These are phyloP conservation scores for Xylaria arbuscula DNA, from an alignment of 2,329 filamentous ascomycete genomes.

Conservation along the genomic window DNA sequence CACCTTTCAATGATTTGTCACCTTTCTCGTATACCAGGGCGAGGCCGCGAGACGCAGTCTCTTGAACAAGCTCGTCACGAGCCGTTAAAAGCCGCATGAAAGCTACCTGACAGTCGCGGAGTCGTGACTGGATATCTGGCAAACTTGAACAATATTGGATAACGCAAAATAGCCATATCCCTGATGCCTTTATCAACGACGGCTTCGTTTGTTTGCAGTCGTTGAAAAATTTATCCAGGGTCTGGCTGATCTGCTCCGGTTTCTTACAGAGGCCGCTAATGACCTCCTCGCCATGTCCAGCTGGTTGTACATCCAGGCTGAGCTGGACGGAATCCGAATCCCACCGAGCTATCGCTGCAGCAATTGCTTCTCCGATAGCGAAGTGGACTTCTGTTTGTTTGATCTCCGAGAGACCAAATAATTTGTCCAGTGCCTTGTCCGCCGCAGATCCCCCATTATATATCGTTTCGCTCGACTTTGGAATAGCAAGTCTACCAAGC, in stretches of 20 bases:
- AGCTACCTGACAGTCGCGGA: constrained; percentile 83
- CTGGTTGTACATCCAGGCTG: constrained; percentile 77
- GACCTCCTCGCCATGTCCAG: constrained; percentile 51
- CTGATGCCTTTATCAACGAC: constrained; percentile 87
- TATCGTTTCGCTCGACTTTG: constrained; percentile 54
- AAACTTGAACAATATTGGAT: constrained; percentile 90
- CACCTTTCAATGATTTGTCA: constrained; percentile 80
- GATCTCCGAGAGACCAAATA: constrained; percentile 84
- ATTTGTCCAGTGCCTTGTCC: constrained; percentile 69
- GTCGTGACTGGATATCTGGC: constrained; percentile 75
- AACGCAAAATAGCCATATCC: constrained; percentile 93
- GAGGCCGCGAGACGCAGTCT: constrained; percentile 90
- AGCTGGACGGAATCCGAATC: constrained; percentile 81
- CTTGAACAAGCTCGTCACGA: constrained; percentile 93
- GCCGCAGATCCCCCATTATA: constrained; percentile 54
- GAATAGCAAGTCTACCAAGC: constrained; percentile 79
- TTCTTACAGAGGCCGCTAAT: constrained; percentile 52
- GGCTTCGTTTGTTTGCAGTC: constrained; percentile 89
- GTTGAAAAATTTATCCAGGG: constrained; percentile 77
- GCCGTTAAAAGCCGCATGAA: constrained; percentile 91
- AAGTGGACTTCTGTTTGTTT: constrained; percentile 91
- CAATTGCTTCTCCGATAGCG: constrained; percentile 87
- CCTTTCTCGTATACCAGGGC: constrained; percentile 95
- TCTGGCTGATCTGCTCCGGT: constrained; percentile 58
- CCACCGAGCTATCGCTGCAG: constrained; percentile 83